phyloP scores from a whole-genome alignment of 2,329 filamentous ascomycete genomes.

The Zasmidium angulare region DNA sequence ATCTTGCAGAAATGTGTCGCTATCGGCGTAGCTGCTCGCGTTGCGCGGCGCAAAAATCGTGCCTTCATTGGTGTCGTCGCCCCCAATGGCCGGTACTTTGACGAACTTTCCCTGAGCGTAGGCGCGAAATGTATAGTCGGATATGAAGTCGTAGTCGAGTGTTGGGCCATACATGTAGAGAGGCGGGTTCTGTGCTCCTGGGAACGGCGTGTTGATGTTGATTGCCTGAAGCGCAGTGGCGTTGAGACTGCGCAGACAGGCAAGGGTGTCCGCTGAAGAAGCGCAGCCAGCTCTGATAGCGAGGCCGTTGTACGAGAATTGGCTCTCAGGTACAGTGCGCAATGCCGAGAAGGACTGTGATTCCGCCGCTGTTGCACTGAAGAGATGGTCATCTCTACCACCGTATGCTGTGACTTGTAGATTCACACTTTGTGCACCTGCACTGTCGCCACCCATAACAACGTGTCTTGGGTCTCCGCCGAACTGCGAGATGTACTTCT shows the following conservation, averaged over 20 bases:
- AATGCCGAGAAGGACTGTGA: slow-evolving; percentile 54
- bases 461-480: slow-evolving; percentile 69
- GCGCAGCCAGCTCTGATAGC: slow-evolving; percentile 51
- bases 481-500: slow-evolving; percentile 64
- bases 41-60: slow-evolving; percentile 58
- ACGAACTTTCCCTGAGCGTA: slow-evolving; percentile 52
- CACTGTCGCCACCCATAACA: slow-evolving; percentile 66
- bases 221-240: slow-evolving; percentile 45
- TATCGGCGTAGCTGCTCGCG: slow-evolving; percentile 49
- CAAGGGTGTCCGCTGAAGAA: slow-evolving; percentile 41
- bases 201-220: slow-evolving; percentile 49
- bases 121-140: slow-evolving; percentile 50
- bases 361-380: slow-evolving; percentile 55
- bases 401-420: slow-evolving; percentile 61
- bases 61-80: slow-evolving; percentile 63
- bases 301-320: slow-evolving; percentile 55
- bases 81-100: slow-evolving; percentile 56
- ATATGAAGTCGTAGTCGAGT: slow-evolving; percentile 53
- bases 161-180: slow-evolving; percentile 54
- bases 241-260: slow-evolving; percentile 51
- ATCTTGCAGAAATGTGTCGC: slow-evolving; percentile 56
- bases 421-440: slow-evolving; percentile 65
- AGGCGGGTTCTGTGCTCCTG: slow-evolving; percentile 43
- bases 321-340: slow-evolving; percentile 48
- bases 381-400: slow-evolving; percentile 49